A percentile compares a stretch with the other conserved stretches of the same genome.
Evolutionary conservation across 805 yeast species (phyloP).

Genomic region (Kuraishia ogatae): DNA sequence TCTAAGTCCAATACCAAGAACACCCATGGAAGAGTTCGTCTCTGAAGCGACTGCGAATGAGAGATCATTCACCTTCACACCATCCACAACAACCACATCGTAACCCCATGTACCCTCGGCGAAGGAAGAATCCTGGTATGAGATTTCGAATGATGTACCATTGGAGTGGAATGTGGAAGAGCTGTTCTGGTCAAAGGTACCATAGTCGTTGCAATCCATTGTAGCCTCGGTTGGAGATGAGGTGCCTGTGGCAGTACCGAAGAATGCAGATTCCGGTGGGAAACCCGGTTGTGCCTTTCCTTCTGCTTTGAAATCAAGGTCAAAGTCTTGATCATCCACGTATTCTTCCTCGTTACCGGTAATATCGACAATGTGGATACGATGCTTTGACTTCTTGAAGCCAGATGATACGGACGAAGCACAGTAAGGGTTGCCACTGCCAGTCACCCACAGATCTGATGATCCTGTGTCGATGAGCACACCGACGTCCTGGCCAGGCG

Average conservation of each 20-base stretch:
- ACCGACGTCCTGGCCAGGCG: constrained; percentile 43
- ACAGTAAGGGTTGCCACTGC: constrained; percentile 40
- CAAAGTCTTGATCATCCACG: background rate
- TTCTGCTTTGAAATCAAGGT: background rate
- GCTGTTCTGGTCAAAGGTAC: constrained; percentile 34
- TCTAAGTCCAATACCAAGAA: constrained; percentile 63
- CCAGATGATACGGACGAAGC: constrained; percentile 1
- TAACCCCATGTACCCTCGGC: constrained; percentile 51
- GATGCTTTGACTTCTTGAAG: background rate
- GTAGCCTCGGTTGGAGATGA: background rate
- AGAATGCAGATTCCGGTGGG: background rate
- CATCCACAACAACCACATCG: constrained; percentile 50
- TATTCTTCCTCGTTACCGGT: background rate
- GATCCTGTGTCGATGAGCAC: constrained; percentile 73
- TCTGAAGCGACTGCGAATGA: constrained; percentile 69
- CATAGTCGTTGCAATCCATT: constrained; percentile 30
- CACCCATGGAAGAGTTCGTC: constrained; percentile 60
- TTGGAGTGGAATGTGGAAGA: constrained; percentile 33
- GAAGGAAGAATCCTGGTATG: constrained; percentile 38
- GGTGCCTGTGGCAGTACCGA: background rate
- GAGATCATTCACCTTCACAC: constrained; percentile 34
- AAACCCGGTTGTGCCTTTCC: background rate
- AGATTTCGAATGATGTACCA: constrained; percentile 30
- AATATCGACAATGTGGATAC: background rate
- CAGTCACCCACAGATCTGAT: constrained; percentile 61